phyloP scores from a whole-genome alignment of 2,329 filamentous ascomycete species.

The Verruconis gallopava region DNA sequence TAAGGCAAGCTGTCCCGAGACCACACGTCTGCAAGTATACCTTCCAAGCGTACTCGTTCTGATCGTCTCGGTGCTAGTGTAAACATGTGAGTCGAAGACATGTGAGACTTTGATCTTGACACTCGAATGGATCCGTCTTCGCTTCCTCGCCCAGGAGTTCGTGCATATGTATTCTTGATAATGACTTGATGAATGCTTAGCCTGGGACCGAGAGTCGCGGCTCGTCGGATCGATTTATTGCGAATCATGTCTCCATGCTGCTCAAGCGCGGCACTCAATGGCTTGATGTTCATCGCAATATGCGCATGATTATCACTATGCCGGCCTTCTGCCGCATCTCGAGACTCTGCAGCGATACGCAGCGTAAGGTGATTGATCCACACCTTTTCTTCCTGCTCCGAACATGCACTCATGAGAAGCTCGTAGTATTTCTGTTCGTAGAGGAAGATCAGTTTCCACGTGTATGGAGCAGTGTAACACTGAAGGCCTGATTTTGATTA shows the following conservation, averaged over 20 bases:
- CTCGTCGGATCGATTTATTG: slow-evolving; percentile 64
- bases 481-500: slow-evolving; percentile 59
- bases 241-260: slow-evolving; percentile 53
- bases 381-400: slow-evolving; percentile 60
- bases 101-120: slow-evolving; percentile 65
- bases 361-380: slow-evolving; percentile 61
- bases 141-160: slow-evolving; percentile 42
- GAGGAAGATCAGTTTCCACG: slow-evolving; percentile 87
- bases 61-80: slow-evolving; percentile 61
- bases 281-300: slow-evolving; percentile 57
- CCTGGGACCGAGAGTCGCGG: slow-evolving; percentile 59
- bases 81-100: slow-evolving; percentile 53
- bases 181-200: slow-evolving; percentile 62
- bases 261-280: slow-evolving; percentile 62
- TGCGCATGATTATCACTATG: slow-evolving; percentile 23
- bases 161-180: slow-evolving; percentile 68
- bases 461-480: slow-evolving; percentile 74
- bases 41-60: slow-evolving; percentile 67
- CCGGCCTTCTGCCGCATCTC: slow-evolving; percentile 36
- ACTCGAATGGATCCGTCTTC: slow-evolving; percentile 41
- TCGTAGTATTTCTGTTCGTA: slow-evolving; percentile 66
- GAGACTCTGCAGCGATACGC: slow-evolving; percentile 36
- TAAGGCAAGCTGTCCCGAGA: slow-evolving; percentile 69
- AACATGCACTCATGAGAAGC: slow-evolving; percentile 76
- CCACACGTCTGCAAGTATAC: slow-evolving; percentile 65